phyloP scores from a whole-genome alignment of 2,329 filamentous ascomycete species.

The Exophiala sp. region DNA sequence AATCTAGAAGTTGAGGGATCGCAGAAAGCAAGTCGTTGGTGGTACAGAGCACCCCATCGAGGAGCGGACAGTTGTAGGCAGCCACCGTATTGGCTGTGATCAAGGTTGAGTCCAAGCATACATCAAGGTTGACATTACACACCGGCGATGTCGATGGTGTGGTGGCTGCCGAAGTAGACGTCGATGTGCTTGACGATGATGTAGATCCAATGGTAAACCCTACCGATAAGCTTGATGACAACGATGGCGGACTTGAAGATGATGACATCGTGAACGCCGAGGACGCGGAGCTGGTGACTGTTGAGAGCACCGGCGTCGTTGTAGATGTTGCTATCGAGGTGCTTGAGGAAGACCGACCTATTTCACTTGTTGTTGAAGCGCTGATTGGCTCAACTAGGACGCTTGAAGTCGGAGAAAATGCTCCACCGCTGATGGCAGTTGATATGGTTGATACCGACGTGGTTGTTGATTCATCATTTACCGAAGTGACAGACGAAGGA shows the following conservation, averaged over 20 bases:
- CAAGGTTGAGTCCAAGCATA: neutral
- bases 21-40: neutral
- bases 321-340: neutral
- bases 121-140: neutral
- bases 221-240: neutral
- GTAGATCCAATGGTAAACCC: neutral
- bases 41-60: conserved; percentile 2
- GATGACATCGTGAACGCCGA: neutral
- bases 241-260: neutral
- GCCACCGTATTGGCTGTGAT: neutral
- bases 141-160: neutral
- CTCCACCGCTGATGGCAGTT: neutral
- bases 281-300: neutral
- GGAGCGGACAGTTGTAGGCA: conserved; percentile 1
- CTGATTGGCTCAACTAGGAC: neutral
- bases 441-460: neutral
- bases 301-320: neutral
- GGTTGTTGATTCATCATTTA: neutral
- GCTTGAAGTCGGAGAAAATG: neutral
- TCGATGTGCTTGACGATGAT: neutral
- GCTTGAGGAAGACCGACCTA: neutral
- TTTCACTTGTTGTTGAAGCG: neutral
- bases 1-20: neutral
- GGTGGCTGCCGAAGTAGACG: neutral
- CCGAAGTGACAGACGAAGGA: neutral